Evolutionary conservation across 495 filamentous ascomycete genomes (phyloP).

Genomic region (Xanthoparmelia taractica): DNA sequence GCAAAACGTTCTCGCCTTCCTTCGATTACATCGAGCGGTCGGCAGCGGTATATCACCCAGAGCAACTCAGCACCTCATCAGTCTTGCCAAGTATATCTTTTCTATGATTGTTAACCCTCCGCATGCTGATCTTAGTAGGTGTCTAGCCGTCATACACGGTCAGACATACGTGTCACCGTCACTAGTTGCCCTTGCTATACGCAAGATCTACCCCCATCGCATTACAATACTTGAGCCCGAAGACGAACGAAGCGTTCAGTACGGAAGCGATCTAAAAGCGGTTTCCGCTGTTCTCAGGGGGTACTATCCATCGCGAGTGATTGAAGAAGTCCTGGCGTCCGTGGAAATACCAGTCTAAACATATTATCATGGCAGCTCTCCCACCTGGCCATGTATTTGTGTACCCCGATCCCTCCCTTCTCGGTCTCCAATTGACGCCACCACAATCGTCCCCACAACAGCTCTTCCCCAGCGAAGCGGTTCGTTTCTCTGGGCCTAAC

Average conservation of each 20-base stretch:
- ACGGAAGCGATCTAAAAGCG: conserved; percentile 71
- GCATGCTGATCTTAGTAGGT: conserved; percentile 29
- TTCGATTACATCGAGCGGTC: conserved; percentile 79
- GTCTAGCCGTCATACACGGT: conserved; percentile 75
- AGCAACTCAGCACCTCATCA: conserved; percentile 69
- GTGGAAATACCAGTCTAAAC: conserved; percentile 61
- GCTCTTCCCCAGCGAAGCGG: no score
- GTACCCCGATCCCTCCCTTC: background rate
- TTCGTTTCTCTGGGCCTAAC: no score
- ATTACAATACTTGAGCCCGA: conserved; percentile 60
- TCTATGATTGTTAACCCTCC: background rate
- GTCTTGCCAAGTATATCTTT: conserved; percentile 49
- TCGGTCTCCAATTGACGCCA: no score
- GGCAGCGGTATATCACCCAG: conserved; percentile 65
- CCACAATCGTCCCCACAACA: no score
- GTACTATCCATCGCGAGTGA: conserved; percentile 64
- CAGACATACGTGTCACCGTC: conserved; percentile 77
- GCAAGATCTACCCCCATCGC: conserved; percentile 82
- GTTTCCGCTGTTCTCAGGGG: conserved; percentile 58
- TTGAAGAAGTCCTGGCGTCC: conserved; percentile 70
- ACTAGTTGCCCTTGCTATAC: conserved; percentile 71
- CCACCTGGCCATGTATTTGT: background rate
- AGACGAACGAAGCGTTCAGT: conserved; percentile 82
- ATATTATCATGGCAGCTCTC: background rate
- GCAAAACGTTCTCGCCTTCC: conserved; percentile 75